Evolutionary conservation across 1,284 basidiomycete species (phyloP), one percentile per base, ranked within the genome.

Genomic region (Cerioporus squamosus): DNA sequence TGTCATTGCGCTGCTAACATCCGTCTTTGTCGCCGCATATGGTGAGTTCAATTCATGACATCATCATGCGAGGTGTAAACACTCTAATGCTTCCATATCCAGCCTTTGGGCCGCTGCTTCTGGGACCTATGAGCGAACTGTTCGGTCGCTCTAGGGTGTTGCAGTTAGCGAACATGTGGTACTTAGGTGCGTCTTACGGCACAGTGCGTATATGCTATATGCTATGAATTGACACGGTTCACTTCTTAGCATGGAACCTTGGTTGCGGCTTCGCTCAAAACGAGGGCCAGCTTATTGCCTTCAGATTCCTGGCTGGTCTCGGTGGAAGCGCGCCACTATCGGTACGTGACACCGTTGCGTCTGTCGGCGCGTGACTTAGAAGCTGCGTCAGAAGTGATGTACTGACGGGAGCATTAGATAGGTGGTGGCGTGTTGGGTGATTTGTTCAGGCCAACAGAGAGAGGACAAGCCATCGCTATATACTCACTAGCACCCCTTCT

Each of bases 21-120:
- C 86, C 0, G 78, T 91, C 1, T 93, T 91, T 63, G 77, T 92
- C 0, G 75, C 90, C 23, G 87, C 82, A 17, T 89, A 83, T 63
- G 85, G 87, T 85, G n/a, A n/a, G n/a, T n/a, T n/a, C n/a, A n/a
- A n/a, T n/a, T n/a, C n/a, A n/a, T n/a, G n/a, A 10, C 46, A 47
- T 49, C 12, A 20, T 53, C 33, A 14, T n/a, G 18, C 26, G n/a
- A 26, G 3, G 6, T 33, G 9, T 3, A 18, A 2, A 17, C 15
- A 17, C 22, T 5, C 5, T 24, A n/a, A 18, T 38, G 3, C 18
- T 15, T 23, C 29, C 46, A 45, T 26, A 17, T 43, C 15, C 23
- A 78, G 79, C 79, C 0, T 68, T 84, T 46, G 85, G 83, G 0
- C 84, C 85, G 1, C 68, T 86, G 5, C 66, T 85, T n/a, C 75